A percentile compares a stretch with the other conserved stretches of the same genome.
Evolutionary conservation across 257 asterid species (phyloP).

Genomic region (Ligustrum vulgare): DNA sequence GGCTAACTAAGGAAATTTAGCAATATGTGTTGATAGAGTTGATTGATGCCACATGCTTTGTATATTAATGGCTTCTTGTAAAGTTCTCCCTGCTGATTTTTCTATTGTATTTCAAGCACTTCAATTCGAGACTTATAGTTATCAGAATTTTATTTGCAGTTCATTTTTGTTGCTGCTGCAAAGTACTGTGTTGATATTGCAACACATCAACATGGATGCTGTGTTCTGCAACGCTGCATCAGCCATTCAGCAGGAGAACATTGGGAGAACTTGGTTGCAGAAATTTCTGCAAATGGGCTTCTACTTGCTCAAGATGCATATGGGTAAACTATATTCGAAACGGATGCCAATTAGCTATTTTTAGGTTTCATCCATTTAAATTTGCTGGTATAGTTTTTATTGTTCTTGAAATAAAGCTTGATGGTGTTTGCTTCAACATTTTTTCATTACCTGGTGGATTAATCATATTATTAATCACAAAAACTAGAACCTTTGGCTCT

Average conservation of each 20-base stretch:
- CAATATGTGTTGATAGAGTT: background rate
- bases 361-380: constrained; percentile 14
- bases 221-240: constrained; percentile 92
- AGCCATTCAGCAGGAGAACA: constrained; percentile 66
- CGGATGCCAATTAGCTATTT: background rate
- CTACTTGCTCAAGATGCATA: constrained; percentile 91
- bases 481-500: constrained; percentile 15
- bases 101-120: constrained; percentile 15
- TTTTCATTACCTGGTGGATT: background rate
- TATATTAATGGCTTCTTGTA: background rate
- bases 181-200: constrained; percentile 87
- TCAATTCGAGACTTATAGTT: constrained; percentile 5
- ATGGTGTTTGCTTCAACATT: constrained; percentile 1
- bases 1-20: background rate
- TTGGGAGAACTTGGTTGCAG: constrained; percentile 62
- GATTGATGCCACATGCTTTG: background rate
- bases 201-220: constrained; percentile 92
- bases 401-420: constrained; percentile 4
- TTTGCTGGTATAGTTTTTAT: background rate
- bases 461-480: background rate
- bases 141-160: constrained; percentile 45
- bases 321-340: constrained; percentile 52
- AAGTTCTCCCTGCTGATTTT: background rate
- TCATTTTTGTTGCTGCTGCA: constrained; percentile 84
- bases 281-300: constrained; percentile 71